Percentiles rank a stretch among this genome's conserved stretches.
These are phyloP conservation scores for Polygonum aviculare DNA, from an alignment of 148 eudicot species.

Conservation along the genomic window DNA sequence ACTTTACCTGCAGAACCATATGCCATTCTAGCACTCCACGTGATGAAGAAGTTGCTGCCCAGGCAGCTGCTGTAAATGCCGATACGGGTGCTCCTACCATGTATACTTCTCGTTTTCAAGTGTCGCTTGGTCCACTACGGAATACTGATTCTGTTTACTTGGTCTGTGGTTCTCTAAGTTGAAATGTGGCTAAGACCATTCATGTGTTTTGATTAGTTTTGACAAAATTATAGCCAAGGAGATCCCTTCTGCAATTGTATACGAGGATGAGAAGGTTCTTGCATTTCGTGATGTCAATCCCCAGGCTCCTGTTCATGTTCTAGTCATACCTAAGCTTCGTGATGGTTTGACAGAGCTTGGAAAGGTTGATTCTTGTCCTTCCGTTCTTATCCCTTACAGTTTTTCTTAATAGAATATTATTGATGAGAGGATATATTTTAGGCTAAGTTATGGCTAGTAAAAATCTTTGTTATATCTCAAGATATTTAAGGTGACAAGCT, in stretches of 20 bases:
- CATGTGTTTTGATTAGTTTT: constrained; percentile 30
- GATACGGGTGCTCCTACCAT: constrained; percentile 42
- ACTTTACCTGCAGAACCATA: constrained; percentile 23
- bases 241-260: constrained; percentile 57
- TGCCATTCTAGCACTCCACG: constrained; percentile 29
- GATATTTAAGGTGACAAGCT: background rate
- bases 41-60: constrained; percentile 48
- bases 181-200: constrained; percentile 1
- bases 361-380: constrained; percentile 34
- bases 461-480: background rate
- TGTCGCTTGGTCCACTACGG: background rate
- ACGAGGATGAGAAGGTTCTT: constrained; percentile 64
- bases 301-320: constrained; percentile 71
- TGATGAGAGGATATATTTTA: background rate
- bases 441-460: background rate
- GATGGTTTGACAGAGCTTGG: constrained; percentile 67
- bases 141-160: background rate
- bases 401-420: background rate
- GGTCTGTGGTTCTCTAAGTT: background rate
- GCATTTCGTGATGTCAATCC: constrained; percentile 69
- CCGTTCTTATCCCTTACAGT: background rate
- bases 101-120: constrained; percentile 14
- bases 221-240: constrained; percentile 71
- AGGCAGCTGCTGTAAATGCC: constrained; percentile 37
- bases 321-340: constrained; percentile 55